These are phyloP conservation scores for Chlorella variabilis DNA, from an alignment of 163 green algal genomes.

Conservation along the genomic window DNA sequence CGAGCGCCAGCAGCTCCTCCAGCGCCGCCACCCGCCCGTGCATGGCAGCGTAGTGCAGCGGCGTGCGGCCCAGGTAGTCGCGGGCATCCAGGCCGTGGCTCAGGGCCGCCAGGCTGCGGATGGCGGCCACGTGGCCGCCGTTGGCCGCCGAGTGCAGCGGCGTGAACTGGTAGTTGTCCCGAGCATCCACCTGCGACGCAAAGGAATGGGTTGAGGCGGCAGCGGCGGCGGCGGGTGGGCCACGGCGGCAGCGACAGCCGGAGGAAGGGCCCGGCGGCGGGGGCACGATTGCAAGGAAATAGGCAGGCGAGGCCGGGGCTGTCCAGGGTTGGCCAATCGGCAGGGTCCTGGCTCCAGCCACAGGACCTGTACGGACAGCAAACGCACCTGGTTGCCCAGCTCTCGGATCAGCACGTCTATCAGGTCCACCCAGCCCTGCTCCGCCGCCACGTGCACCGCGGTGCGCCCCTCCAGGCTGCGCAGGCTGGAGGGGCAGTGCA, in stretches of 20 bases:
- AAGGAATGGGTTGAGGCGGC: too few relatives aligned
- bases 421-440: slow-evolving; percentile 64
- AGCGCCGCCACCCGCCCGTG: slow-evolving; percentile 58
- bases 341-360: too few relatives aligned
- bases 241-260: neutral
- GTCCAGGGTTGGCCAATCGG: too few relatives aligned
- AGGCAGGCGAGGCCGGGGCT: too few relatives aligned
- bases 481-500: slow-evolving; percentile 53
- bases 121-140: slow-evolving; percentile 61
- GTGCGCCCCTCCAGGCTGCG: slow-evolving; percentile 56
- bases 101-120: slow-evolving; percentile 56
- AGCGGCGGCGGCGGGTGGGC: too few relatives aligned
- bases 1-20: slow-evolving; percentile 52
- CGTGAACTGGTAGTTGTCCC: slow-evolving; percentile 67
- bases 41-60: slow-evolving; percentile 70
- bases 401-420: slow-evolving; percentile 60
- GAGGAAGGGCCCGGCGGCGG: neutral
- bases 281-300: too few relatives aligned
- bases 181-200: slow-evolving; percentile 46
- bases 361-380: too few relatives aligned
- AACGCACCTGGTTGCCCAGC: slow-evolving; percentile 51
- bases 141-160: slow-evolving; percentile 70
- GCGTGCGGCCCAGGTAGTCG: slow-evolving; percentile 65
- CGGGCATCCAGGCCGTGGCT: slow-evolving; percentile 54
- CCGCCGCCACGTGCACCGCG: slow-evolving; percentile 65